Base-by-base conservation (phyloP, 306 rosid genomes). In the Sicyos edulis region DNA sequence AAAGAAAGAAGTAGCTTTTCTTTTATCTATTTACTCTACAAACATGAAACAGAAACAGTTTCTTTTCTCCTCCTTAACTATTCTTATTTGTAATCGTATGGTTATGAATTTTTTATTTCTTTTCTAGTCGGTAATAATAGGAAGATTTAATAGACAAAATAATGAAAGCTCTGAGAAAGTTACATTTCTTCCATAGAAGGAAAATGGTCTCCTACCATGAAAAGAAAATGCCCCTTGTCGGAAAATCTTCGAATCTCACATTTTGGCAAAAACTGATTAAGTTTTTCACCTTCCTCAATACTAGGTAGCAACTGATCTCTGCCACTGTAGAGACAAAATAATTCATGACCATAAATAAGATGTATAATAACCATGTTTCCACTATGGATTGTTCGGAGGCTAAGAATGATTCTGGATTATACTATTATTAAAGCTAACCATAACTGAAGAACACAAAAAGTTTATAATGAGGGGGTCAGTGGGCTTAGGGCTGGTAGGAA, bases 221-320 rank as follows among this genome's bases (percentile, higher is more conserved):
- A 77, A 74, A 93, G 86, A 79, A 89, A 88, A 82, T 91, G 99
- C 9, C 99, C 91, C 71, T 78, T 75, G 78, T 81, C 79, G 22
- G 80, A 80, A 75, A 91, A 89, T 74, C 44, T 85, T 62, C 92
- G 97, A 63, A 83, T 74, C 56, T 78, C 86, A 75, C 88, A 82
- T 10, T 78, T 86, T 24, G 88, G 85, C 42, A 93, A 72, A 24
- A 77, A 64, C 68, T 71, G 72, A 22, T 0, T 0, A 34, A 93
- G 86, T 76, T 88, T 80, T 82, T 82, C 81, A 62, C 87, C 95
- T 82, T 93, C 97, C 71, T 75, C 83, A 56, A 54, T 77, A 70
- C 91, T 88, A 24, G 96, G 91, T 20, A 93, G 84, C 81, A 93
- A 83, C 55, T 53, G 86, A 76, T 93, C 97, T 70, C 74, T 83